Evolutionary conservation across 148 eudicot genomes (phyloP).

Genomic region (Beta vulgaris): DNA sequence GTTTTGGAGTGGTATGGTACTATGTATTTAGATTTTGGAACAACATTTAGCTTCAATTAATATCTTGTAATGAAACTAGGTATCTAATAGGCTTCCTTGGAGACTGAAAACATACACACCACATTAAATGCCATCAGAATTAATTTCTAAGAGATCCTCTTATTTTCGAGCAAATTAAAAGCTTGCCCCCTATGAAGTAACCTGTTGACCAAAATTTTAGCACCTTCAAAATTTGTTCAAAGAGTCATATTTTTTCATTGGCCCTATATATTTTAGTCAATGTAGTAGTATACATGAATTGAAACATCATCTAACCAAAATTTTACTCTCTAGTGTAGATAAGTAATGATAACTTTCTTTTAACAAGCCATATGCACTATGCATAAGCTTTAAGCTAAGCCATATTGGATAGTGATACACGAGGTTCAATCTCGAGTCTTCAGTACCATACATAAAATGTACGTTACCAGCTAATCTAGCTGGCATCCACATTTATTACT

Average conservation of each 20-base stretch:
- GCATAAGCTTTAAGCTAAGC: no score
- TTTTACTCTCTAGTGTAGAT: no score
- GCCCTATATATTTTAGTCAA: no score
- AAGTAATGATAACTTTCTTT: no score
- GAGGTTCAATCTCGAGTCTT: no score
- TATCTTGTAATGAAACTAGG: constrained; percentile 16
- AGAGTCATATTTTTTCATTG: not conserved
- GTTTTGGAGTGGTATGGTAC: not conserved
- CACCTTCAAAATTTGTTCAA: constrained; percentile 3
- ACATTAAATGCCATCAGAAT: not conserved
- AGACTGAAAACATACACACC: not conserved
- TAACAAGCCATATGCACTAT: no score
- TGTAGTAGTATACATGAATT: no score
- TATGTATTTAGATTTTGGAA: not conserved
- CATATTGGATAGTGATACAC: no score
- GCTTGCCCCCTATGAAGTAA: constrained; percentile 6
- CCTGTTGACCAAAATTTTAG: not conserved
- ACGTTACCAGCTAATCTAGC: no score
- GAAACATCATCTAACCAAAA: no score
- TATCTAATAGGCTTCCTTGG: constrained; percentile 8
- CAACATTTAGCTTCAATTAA: constrained; percentile 18
- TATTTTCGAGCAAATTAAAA: not conserved
- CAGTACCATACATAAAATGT: no score
- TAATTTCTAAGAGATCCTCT: not conserved
- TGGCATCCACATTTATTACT: no score